Base-by-base conservation (phyloP, 2,329 filamentous ascomycete species). In the Gremmenia infestans region DNA sequence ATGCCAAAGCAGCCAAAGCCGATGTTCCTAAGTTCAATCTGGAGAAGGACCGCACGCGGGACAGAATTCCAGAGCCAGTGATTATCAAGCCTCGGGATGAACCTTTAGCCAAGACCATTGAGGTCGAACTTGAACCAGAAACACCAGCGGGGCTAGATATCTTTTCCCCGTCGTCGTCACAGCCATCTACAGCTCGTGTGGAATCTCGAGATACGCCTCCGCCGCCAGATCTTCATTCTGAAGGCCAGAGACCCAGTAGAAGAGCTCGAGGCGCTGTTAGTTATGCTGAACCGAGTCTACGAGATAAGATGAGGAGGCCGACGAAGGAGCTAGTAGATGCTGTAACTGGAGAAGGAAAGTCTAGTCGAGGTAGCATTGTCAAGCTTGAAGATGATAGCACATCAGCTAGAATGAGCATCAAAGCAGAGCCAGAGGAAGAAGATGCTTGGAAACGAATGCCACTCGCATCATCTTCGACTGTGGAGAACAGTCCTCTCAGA, bases 231-330 rank as follows among this genome's bases (percentile, higher is more conserved):
- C 78, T 86, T 37, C 80, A 78, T 7, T 73, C 80, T 50, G 81
- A 87, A 63, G 80, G 80, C 28, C 77, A 81, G 28, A 80, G 89
- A 46, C 81, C 82, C 22, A 87, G 85, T 63, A 78, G 89, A 62
- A 81, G 89, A 61, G 82, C 83, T 48, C 79, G 87, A 64, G 74
- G 82, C 11, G 78, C 84, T 50, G 81, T 94, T 59, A 93, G 88
- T 74, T 94, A 94, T 70, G 87, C 88, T 11, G 88, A 93, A 70
- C 89, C 89, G 1, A 93, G 88, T 65, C 76, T 94, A 43, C 81
- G 87, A 59, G 87, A 86, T 67, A 94, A 94, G 73, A 92, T 94
- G 89, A 81, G 89, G 56, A 81, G 89, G 57, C 88, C 89, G 22
- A 88, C 86, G 1, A 89, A 89, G 67, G 83, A 89, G 61, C 72